Percentiles rank a stretch among this genome's conserved stretches.
These are phyloP conservation scores for Fistulinella staudtii DNA, from an alignment of 1,284 basidiomycete genomes.

Conservation along the genomic window DNA sequence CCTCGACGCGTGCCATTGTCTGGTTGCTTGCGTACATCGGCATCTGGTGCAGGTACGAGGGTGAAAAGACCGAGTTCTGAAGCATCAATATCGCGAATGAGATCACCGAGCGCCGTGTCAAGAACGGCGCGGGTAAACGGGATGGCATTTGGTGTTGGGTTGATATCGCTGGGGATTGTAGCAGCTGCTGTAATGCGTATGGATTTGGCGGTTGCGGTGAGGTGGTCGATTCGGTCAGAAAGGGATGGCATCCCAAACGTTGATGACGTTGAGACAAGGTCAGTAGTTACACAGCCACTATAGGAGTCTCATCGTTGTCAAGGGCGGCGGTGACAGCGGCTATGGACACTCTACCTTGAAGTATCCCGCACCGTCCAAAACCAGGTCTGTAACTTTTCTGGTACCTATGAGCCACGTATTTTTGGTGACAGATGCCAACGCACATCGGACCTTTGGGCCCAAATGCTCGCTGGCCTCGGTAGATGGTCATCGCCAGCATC, in stretches of 20 bases:
- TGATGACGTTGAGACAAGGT: no score
- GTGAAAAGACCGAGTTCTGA: constrained; percentile 73
- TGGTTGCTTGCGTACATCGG: constrained; percentile 33
- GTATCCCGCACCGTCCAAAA: constrained; percentile 5
- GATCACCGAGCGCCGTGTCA: constrained; percentile 56
- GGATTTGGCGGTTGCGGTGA: constrained; percentile 35
- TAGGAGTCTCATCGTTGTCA: constrained; percentile 9
- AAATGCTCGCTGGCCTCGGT: constrained; percentile 22
- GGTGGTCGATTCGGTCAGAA: constrained; percentile 42
- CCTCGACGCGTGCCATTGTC: constrained; percentile 30
- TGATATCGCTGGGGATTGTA: constrained; percentile 14
- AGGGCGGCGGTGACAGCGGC: constrained; percentile 9
- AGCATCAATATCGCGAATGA: constrained; percentile 72
- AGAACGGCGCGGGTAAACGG: constrained; percentile 63
- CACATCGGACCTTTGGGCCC: background rate
- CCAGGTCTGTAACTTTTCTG: constrained; percentile 18
- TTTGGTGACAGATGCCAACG: background rate
- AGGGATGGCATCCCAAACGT: constrained; percentile 37
- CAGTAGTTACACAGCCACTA: constrained; percentile 23
- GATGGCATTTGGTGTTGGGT: constrained; percentile 24
- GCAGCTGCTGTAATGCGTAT: constrained; percentile 34
- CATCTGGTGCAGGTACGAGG: constrained; percentile 38
- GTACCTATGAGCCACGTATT: constrained; percentile 1
- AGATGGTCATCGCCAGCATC: constrained; percentile 21
- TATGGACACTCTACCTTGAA: constrained; percentile 5